These are phyloP conservation scores for Coffea humblotiana DNA, from an alignment of 305 asterid genomes.

Conservation along the genomic window DNA sequence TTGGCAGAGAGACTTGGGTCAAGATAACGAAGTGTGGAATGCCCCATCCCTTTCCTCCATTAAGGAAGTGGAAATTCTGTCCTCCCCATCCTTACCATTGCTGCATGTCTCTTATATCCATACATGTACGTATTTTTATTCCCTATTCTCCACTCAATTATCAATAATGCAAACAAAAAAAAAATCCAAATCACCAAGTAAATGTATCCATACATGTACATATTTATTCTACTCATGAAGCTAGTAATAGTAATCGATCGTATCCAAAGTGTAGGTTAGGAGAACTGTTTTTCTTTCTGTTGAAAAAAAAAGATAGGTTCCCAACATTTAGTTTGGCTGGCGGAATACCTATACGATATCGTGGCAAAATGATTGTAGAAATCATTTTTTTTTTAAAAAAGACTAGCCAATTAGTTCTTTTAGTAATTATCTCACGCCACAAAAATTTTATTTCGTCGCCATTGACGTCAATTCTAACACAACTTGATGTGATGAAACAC, in stretches of 20 bases:
- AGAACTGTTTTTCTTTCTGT: neutral
- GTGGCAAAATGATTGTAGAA: too few relatives aligned
- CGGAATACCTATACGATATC: too few relatives aligned
- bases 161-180: neutral
- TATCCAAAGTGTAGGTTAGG: neutral
- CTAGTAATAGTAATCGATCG: too few relatives aligned
- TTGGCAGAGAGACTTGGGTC: conserved; percentile 45
- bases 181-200: conserved; percentile 4
- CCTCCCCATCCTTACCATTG: conserved; percentile 81
- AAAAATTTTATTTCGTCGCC: too few relatives aligned
- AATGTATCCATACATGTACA: neutral
- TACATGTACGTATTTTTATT: neutral
- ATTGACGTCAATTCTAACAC: neutral
- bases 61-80: conserved; percentile 85
- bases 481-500: neutral
- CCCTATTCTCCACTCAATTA: neutral
- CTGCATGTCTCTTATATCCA: conserved; percentile 48
- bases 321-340: too few relatives aligned
- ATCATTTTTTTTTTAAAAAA: too few relatives aligned
- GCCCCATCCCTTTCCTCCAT: conserved; percentile 87
- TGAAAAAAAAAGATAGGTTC: neutral
- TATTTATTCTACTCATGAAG: neutral
- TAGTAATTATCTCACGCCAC: neutral
- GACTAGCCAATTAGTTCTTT: neutral
- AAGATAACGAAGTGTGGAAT: conserved; percentile 61